Base-by-base conservation (phyloP, 225 moss, liverwort and hornwort species). In the Sphagnum contortum region DNA sequence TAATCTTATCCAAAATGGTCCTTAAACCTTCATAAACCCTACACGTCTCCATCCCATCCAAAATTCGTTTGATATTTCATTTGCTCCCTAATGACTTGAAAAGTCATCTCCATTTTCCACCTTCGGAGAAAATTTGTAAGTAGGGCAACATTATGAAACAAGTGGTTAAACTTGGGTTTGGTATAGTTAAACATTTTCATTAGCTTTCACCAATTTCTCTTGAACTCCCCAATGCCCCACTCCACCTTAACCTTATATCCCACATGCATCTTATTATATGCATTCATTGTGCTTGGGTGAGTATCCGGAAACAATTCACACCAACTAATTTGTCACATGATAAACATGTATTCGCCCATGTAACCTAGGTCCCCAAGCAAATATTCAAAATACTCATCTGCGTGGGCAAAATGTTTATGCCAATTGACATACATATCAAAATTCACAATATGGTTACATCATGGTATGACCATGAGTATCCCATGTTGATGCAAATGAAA, bases 261-360 rank as follows among this genome's bases (percentile, higher is more conserved):
- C 1, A 45, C 11, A 13, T 65, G 65, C 51, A 66, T 51, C 47
- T 66, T 66, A 44, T 66, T 66, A 51, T 13, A 66, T 10, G 65
- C 65, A 3, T 3, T 13, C 5, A 66, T 44, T 2, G 14, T 54
- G 45, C 44, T 14, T 29, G 4, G 11, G 44, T 44, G 11, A 8
- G 2, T 8, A 29, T 13, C n/a, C 51, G 8, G 5, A 6, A 12
- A 5, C 45, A 51, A 4, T 46, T 55, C 54, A 13, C 29, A 12
- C 2, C 5, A 2, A 8, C 55, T 3, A 12, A 66, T 55, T 8
- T 0, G 1, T 45, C 54, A 1, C 50, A 66, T 66, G 51, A 66
- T 66, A 12, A 14, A 65, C 12, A 12, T 54, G 9, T 55, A 5
- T 52, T 52, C 51, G 5, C 51, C 51, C 51, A 52, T 52, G 51